Percentiles rank a stretch among this genome's conserved stretches.
These are phyloP conservation scores for Colletotrichum sp. DNA, from an alignment of 2,329 filamentous ascomycete genomes.

Conservation along the genomic window DNA sequence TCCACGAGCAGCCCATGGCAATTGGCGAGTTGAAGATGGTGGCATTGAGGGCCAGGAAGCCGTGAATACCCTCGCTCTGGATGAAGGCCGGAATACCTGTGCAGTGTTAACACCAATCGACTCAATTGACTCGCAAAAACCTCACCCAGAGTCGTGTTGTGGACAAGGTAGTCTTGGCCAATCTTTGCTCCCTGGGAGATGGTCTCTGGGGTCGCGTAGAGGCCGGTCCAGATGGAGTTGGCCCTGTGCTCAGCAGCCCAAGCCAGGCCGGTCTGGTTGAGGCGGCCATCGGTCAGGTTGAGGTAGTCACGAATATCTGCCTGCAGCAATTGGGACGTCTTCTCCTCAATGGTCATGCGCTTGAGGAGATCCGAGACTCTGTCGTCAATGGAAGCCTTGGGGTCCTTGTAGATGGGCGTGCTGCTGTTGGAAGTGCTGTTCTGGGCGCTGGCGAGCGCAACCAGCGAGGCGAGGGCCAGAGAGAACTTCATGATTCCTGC, in stretches of 20 bases:
- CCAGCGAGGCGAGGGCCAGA: conserved; percentile 24
- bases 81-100: conserved; percentile 73
- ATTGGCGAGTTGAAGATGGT: conserved; percentile 84
- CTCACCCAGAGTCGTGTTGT: conserved; percentile 43
- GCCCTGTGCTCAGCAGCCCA: conserved; percentile 70
- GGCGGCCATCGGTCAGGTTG: conserved; percentile 67
- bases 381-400: conserved; percentile 64
- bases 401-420: conserved; percentile 64
- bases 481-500: conserved; percentile 33
- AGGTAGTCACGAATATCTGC: conserved; percentile 78
- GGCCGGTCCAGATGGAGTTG: conserved; percentile 76
- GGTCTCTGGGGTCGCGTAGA: conserved; percentile 67
- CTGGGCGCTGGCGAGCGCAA: conserved; percentile 27
- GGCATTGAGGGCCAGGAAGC: conserved; percentile 72
- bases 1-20: conserved; percentile 73
- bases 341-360: conserved; percentile 78
- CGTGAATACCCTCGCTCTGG: conserved; percentile 78
- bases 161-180: conserved; percentile 71
- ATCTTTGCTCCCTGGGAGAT: conserved; percentile 66
- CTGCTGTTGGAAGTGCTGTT: conserved; percentile 22
- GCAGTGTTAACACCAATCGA: conserved; percentile 50
- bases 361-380: conserved; percentile 71
- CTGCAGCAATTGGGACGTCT: conserved; percentile 71
- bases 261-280: conserved; percentile 70
- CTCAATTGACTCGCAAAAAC: neutral